These are phyloP conservation scores for Cordia subcordata DNA, from an alignment of 257 asterid species.

Conservation along the genomic window DNA sequence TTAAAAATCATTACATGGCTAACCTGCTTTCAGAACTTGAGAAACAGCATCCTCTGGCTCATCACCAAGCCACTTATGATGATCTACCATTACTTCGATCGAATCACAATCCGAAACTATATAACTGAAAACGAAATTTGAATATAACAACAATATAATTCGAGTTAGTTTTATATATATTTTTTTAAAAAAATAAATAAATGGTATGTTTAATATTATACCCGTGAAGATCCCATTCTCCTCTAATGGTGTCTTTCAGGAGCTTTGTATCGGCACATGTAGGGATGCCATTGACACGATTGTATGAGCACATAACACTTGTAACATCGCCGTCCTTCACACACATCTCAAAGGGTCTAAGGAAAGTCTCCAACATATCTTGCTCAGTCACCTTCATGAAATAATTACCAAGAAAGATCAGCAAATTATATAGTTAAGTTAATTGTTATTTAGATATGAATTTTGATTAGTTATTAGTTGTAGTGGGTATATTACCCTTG, in stretches of 20 bases:
- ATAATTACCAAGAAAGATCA: background rate
- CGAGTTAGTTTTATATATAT: no score
- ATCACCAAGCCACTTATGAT: conserved; percentile 27
- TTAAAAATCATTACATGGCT: background rate
- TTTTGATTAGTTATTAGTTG: background rate
- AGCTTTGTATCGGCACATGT: conserved; percentile 40
- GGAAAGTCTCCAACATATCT: conserved; percentile 48
- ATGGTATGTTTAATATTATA: conserved; percentile 2
- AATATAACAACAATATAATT: no score
- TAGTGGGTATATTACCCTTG: conserved; percentile 23
- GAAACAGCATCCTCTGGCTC: conserved; percentile 41
- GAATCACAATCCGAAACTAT: conserved; percentile 54
- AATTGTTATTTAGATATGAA: background rate
- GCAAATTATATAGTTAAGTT: background rate
- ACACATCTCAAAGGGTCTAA: conserved; percentile 40
- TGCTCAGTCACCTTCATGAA: conserved; percentile 32
- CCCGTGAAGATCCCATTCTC: conserved; percentile 46
- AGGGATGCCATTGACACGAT: conserved; percentile 42
- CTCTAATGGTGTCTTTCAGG: conserved; percentile 28
- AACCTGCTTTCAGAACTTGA: conserved; percentile 40
- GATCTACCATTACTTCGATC: conserved; percentile 24
- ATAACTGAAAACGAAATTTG: conserved; percentile 31
- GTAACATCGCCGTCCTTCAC: conserved; percentile 34
- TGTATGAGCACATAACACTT: conserved; percentile 54
- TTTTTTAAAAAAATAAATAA: no score